Evolutionary conservation across 495 filamentous ascomycete species (phyloP).

Genomic region (Chlorociboria aeruginascens): DNA sequence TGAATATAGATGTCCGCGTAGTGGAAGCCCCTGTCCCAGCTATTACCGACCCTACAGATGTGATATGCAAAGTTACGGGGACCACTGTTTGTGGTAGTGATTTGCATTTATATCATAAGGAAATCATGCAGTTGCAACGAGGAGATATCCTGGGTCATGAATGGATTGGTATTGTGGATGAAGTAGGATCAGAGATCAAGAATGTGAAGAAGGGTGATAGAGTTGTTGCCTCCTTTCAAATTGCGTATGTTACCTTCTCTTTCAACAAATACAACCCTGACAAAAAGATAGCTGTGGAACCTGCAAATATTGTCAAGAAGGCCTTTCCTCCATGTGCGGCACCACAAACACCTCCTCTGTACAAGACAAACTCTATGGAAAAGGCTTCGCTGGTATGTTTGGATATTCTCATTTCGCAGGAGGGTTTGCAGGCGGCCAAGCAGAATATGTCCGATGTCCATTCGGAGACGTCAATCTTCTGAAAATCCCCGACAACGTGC

Average conservation of each 20-base stretch:
- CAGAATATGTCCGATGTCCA: constrained; percentile 79
- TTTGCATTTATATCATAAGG: constrained; percentile 66
- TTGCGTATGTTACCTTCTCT: constrained; percentile 44
- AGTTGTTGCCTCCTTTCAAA: constrained; percentile 80
- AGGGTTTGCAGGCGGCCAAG: constrained; percentile 82
- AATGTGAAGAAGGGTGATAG: constrained; percentile 58
- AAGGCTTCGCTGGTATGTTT: constrained; percentile 60
- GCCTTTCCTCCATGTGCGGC: constrained; percentile 67
- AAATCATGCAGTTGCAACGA: constrained; percentile 58
- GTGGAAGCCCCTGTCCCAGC: constrained; percentile 43
- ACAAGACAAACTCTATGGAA: constrained; percentile 58
- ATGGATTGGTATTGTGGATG: constrained; percentile 71
- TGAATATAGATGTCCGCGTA: constrained; percentile 4
- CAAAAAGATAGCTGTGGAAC: constrained; percentile 16
- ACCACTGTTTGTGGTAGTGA: constrained; percentile 81
- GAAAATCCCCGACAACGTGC: constrained; percentile 65
- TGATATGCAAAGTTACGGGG: constrained; percentile 77
- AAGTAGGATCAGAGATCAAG: constrained; percentile 47
- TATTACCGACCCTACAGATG: constrained; percentile 62
- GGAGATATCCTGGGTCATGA: constrained; percentile 87
- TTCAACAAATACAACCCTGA: constrained; percentile 18
- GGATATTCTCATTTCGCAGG: constrained; percentile 71
- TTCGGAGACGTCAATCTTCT: constrained; percentile 76
- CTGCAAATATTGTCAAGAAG: constrained; percentile 69
- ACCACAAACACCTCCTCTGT: constrained; percentile 62